Percentiles rank a stretch among this genome's conserved stretches.
phyloP scores from a whole-genome alignment of 192 early-diverging fungal species.

The Coemansia interrupta region DNA sequence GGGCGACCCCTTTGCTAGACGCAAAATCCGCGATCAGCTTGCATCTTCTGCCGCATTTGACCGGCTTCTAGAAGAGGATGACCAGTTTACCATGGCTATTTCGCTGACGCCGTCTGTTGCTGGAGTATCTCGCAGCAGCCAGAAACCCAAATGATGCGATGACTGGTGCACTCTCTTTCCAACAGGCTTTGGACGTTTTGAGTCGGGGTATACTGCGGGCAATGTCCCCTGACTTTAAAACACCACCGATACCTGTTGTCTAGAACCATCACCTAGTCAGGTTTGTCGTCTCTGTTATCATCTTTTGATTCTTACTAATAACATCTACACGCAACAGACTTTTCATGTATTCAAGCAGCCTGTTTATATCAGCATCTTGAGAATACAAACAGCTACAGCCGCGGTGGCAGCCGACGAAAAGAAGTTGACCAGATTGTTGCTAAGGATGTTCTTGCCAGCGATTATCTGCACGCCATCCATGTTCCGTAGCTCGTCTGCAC shows the following conservation, averaged over 20 bases:
- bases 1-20: constrained; percentile 34
- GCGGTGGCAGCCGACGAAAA: constrained; percentile 35
- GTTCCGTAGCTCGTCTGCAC: constrained; percentile 51
- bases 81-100: constrained; percentile 48
- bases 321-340: no score
- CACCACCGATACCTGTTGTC: not conserved
- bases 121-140: constrained; percentile 9
- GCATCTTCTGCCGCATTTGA: constrained; percentile 43
- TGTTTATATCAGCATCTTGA: constrained; percentile 3
- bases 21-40: constrained; percentile 46
- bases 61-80: constrained; percentile 40
- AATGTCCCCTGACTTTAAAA: not conserved
- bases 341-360: no score
- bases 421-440: constrained; percentile 69
- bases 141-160: not conserved
- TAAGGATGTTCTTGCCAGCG: constrained; percentile 66
- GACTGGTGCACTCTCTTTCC: not conserved
- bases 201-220: not conserved
- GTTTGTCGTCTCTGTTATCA: not conserved
- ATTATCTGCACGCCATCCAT: constrained; percentile 56
- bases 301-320: not conserved
- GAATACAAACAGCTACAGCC: constrained; percentile 12
- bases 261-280: no score
- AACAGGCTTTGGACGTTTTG: not conserved
- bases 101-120: constrained; percentile 41